Evolutionary conservation across 176 grass and related monocot species (phyloP).

Genomic region (Musa itinerans): DNA sequence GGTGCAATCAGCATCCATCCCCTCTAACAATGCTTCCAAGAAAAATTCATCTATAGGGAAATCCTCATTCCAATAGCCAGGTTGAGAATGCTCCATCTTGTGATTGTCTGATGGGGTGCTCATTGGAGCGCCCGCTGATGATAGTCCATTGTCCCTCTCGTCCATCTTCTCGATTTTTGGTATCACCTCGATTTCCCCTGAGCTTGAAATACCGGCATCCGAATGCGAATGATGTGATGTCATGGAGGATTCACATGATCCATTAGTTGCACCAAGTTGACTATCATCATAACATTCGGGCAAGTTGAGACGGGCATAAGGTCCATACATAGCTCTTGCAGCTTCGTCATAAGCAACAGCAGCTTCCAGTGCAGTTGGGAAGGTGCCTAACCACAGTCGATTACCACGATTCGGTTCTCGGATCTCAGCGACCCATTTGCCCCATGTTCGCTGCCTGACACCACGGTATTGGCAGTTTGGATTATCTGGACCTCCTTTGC

Average conservation of each 20-base stretch:
- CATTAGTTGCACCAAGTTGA: not conserved
- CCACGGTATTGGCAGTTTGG: conserved; percentile 39
- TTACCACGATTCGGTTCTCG: conserved; percentile 32
- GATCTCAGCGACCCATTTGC: conserved; percentile 65
- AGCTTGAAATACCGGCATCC: not conserved
- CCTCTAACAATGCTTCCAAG: not conserved
- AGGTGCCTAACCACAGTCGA: conserved; percentile 78
- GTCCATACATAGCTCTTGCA: conserved; percentile 34
- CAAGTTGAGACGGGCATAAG: conserved; percentile 29
- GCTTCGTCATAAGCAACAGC: conserved; percentile 55
- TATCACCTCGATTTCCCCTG: not conserved
- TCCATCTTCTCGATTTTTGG: not conserved
- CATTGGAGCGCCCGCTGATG: not conserved
- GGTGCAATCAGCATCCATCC: not conserved
- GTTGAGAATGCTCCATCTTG: not conserved
- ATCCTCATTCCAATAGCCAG: not conserved
- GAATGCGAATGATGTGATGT: not conserved
- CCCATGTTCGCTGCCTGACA: conserved; percentile 56
- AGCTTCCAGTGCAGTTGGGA: conserved; percentile 32
- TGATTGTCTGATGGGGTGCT: not conserved
- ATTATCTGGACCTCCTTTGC: conserved; percentile 30
- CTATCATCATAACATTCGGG: not conserved
- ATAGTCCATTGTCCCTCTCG: not conserved
- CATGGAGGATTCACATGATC: not conserved
- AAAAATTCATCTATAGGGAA: not conserved